Conservation (phyloP, 2,329 filamentous ascomycete genomes). For the Penicillium sp. region DNA sequence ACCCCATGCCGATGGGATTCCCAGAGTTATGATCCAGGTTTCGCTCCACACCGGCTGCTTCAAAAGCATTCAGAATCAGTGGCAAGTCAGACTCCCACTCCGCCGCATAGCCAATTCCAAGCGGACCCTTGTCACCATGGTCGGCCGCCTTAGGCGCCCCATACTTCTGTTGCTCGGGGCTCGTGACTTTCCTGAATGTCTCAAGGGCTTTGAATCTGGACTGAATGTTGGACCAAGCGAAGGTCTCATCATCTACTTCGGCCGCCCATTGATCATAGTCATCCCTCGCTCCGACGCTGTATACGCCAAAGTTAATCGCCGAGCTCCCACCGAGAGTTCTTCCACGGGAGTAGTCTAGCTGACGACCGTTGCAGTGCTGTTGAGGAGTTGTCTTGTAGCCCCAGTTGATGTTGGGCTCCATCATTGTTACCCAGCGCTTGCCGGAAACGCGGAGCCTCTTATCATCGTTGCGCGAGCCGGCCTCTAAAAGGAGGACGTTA, state of each 20-base stretch:
- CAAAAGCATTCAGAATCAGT: slow-evolving; percentile 52
- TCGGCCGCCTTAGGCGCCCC: slow-evolving; percentile 48
- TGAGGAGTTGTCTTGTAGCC: slow-evolving; percentile 57
- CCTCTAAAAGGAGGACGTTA: slow-evolving; percentile 63
- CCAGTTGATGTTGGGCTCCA: slow-evolving; percentile 57
- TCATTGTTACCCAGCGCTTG: slow-evolving; percentile 60
- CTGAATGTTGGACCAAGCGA: slow-evolving; percentile 59
- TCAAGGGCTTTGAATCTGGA: slow-evolving; percentile 58
- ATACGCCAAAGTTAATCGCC: slow-evolving; percentile 61
- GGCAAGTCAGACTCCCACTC: slow-evolving; percentile 56
- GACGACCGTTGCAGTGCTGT: slow-evolving; percentile 47
- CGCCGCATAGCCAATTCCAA: slow-evolving; percentile 54
- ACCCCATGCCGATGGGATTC: slow-evolving; percentile 60
- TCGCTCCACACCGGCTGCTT: slow-evolving; percentile 52
- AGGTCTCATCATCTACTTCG: slow-evolving; percentile 59
- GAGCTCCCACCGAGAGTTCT: slow-evolving; percentile 57
- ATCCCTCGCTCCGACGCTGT: slow-evolving; percentile 58
- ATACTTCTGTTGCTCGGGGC: slow-evolving; percentile 50
- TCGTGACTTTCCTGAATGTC: slow-evolving; percentile 50
- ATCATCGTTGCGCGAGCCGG: slow-evolving; percentile 57
- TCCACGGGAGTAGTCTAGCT: slow-evolving; percentile 56
- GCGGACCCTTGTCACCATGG: slow-evolving; percentile 56
- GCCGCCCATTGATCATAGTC: slow-evolving; percentile 67
- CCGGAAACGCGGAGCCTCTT: slow-evolving; percentile 54
- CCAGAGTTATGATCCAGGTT: slow-evolving; percentile 64